Conservation (phyloP, 257 asterid genomes). For the Linaria vulgaris region DNA sequence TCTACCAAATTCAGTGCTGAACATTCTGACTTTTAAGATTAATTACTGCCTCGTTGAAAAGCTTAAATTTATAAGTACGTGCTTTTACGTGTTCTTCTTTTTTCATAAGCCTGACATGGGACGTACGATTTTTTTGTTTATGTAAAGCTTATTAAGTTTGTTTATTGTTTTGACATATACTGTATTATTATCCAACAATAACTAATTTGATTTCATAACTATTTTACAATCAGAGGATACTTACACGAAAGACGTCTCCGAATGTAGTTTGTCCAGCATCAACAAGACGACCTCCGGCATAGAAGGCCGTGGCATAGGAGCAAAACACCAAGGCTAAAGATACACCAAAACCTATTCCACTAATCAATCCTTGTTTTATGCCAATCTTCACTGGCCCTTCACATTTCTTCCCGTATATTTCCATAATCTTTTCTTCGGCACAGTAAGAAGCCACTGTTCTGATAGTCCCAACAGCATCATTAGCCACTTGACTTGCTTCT, state of each 20-base stretch:
- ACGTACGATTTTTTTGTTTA: too few species aligned
- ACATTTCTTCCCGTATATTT: constrained; percentile 49
- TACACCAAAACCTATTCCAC: constrained; percentile 55
- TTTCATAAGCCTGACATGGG: too few species aligned
- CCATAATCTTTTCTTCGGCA: constrained; percentile 62
- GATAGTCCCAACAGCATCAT: constrained; percentile 66
- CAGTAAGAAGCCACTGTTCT: constrained; percentile 69
- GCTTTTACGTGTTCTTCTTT: too few species aligned
- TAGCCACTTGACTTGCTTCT: constrained; percentile 71
- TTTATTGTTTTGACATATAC: too few species aligned
- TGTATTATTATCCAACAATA: too few species aligned
- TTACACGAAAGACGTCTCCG: constrained; percentile 47
- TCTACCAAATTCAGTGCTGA: not conserved
- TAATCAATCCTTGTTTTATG: constrained; percentile 46
- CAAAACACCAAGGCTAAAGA: constrained; percentile 44
- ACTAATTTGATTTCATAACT: not conserved
- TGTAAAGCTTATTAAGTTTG: too few species aligned
- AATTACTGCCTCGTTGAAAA: too few species aligned
- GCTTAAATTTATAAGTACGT: too few species aligned
- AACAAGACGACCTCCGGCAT: constrained; percentile 63
- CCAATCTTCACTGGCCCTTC: constrained; percentile 49
- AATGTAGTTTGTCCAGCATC: constrained; percentile 44
- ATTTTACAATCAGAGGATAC: constrained; percentile 6
- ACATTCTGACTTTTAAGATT: too few species aligned
- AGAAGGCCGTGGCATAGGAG: constrained; percentile 51